phyloP scores from a whole-genome alignment of 1,284 basidiomycete genomes.

The Apiotrichum sp. region DNA sequence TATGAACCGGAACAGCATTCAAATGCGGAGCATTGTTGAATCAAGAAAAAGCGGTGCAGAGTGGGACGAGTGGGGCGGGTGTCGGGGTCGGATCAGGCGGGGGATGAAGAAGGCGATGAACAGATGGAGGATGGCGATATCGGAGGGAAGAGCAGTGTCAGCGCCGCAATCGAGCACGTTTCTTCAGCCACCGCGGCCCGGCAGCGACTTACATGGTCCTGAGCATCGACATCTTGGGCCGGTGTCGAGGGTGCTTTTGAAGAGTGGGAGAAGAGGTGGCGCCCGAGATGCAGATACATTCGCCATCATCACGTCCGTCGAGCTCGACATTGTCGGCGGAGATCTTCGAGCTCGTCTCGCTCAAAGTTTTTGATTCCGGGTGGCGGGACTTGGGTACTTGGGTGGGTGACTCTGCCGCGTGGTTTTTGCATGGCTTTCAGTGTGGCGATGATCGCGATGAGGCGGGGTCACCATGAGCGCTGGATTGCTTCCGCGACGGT shows the following conservation, averaged over 20 bases:
- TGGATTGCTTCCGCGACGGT: no score
- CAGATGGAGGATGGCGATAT: background rate
- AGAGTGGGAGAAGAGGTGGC: no score
- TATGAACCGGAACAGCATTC: no score
- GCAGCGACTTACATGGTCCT: constrained; percentile 39
- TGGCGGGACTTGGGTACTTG: background rate
- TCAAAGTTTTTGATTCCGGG: constrained; percentile 2
- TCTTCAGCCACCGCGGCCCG: background rate
- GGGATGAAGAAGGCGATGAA: background rate
- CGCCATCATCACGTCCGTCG: no score
- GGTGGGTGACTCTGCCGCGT: background rate
- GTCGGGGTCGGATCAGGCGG: background rate
- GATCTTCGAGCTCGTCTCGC: no score
- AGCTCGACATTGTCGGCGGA: background rate
- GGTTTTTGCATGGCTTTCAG: background rate
- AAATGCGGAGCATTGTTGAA: background rate
- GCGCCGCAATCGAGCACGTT: background rate
- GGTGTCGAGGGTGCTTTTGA: background rate
- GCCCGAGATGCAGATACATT: no score
- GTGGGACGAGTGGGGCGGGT: no score
- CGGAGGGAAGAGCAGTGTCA: background rate
- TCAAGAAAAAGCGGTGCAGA: no score
- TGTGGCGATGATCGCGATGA: no score
- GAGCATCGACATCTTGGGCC: constrained; percentile 43
- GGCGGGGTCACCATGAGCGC: no score